Evolutionary conservation across 352 stramenopile genomes (phyloP).

Genomic region (Phytopythium helicoides): DNA sequence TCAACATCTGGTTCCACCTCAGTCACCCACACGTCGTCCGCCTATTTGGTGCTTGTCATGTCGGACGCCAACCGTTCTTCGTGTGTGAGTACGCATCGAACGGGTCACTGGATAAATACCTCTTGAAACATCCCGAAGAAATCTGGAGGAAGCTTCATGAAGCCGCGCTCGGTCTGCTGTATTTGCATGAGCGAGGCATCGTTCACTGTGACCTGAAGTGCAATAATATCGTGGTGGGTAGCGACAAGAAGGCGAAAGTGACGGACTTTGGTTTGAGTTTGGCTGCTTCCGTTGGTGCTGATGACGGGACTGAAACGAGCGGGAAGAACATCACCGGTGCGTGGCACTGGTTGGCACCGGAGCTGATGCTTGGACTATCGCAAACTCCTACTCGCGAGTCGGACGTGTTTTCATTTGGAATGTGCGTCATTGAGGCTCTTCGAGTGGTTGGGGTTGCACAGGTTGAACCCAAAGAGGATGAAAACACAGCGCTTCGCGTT

Average conservation of each 20-base stretch:
- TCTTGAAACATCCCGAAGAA: neutral
- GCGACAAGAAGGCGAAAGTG: neutral
- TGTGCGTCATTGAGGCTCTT: constrained; percentile 29
- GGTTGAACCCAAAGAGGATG: too few relatives aligned
- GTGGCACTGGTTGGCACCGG: constrained; percentile 22
- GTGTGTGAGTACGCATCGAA: neutral
- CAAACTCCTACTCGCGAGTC: constrained; percentile 11
- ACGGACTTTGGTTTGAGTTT: neutral
- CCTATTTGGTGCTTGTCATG: constrained; percentile 23
- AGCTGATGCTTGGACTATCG: constrained; percentile 7
- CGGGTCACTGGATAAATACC: neutral
- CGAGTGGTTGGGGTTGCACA: constrained; percentile 8
- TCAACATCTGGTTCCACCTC: constrained; percentile 26
- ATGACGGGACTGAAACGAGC: too few relatives aligned
- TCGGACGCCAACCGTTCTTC: neutral
- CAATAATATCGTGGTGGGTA: neutral
- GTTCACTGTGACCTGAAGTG: neutral
- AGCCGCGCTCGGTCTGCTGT: neutral
- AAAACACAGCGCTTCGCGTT: too few relatives aligned
- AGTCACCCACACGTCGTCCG: constrained; percentile 31
- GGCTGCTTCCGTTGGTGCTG: neutral
- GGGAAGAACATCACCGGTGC: constrained; percentile 6
- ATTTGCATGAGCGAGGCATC: neutral
- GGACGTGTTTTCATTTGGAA: constrained; percentile 28
- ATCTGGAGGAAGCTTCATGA: neutral